Base-by-base conservation (phyloP, 345 rosid species). In the Citrus unshiu region DNA sequence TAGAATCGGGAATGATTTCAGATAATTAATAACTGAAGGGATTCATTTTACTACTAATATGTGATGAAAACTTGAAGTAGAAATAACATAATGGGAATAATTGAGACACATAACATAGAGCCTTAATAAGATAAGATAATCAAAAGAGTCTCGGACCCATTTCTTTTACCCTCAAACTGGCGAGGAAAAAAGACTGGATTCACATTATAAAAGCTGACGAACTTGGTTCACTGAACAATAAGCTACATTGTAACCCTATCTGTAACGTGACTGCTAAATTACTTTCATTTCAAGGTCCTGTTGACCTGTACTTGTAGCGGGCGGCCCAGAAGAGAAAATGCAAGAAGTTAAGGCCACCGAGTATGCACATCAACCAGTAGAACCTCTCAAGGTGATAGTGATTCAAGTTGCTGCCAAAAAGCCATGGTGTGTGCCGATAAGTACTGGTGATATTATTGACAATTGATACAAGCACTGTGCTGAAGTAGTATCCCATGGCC, bases 401-500 rank as follows among this genome's bases (percentile, higher is more conserved):
- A 74, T 95, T 95, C 85, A 95, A 82, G 88, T 88, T 90, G 81
- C 84, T 79, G 19, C 98, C 98, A 54, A 67, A 83, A 72, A 95
- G 91, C 98, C 97, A 95, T 21, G 95, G 92, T 4, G 77, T 82
- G 27, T 84, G 79, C 18, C 86, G 69, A 67, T 81, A 82, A 13
- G 76, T 79, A 30, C 87, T 67, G 4, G 95, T 93, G 25, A 91
- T 56, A 14, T 71, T 65, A 69, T 92, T 92, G 39, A 93, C 90
- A 22, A 85, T 24, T 27, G 91, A 87, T 13, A 93, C 89, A 7
- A 95, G 91, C 82, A 89, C 93, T 6, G 98, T 91, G 82, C 98
- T 95, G 77, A 93, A 81, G 77, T 93, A 95, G 84, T 93, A 93
- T 37, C 98, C 98, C 93, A 93, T 90, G 18, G 98, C 95, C 40